Evolutionary conservation across 2,329 filamentous ascomycete species (phyloP).

Genomic region (Colletotrichum sp.): DNA sequence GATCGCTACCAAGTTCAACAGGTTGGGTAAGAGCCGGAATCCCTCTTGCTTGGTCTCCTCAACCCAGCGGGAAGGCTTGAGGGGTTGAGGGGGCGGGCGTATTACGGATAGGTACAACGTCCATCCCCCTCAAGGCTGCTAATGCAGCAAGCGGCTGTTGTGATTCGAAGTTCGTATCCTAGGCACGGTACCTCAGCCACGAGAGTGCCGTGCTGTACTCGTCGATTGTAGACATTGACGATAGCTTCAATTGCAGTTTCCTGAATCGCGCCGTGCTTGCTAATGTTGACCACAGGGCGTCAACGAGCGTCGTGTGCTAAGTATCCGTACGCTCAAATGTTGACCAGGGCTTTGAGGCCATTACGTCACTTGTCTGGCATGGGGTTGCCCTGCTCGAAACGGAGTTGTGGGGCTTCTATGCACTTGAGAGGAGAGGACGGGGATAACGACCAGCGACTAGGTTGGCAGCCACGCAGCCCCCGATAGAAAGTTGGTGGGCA

Average conservation of each 20-base stretch:
- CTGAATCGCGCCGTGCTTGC: neutral
- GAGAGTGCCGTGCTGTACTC: neutral
- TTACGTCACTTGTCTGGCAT: slow-evolving; percentile 1
- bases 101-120: no score
- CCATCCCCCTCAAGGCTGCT: neutral
- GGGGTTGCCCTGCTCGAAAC: neutral
- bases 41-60: no score
- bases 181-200: neutral
- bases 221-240: neutral
- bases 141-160: neutral
- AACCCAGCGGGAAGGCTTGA: no score
- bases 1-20: neutral
- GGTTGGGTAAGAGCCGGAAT: neutral
- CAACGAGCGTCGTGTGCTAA: neutral
- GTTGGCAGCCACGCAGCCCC: neutral
- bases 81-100: no score
- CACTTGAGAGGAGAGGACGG: neutral
- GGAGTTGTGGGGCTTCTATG: neutral
- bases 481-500: neutral
- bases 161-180: neutral
- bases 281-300: neutral
- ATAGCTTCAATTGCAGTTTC: neutral
- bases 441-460: neutral
- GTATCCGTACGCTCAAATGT: neutral
- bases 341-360: neutral